A percentile compares a stretch with the other conserved stretches of the same genome.
Conservation (phyloP, 495 filamentous ascomycete species). For the Barbatosphaeria neglecta region DNA sequence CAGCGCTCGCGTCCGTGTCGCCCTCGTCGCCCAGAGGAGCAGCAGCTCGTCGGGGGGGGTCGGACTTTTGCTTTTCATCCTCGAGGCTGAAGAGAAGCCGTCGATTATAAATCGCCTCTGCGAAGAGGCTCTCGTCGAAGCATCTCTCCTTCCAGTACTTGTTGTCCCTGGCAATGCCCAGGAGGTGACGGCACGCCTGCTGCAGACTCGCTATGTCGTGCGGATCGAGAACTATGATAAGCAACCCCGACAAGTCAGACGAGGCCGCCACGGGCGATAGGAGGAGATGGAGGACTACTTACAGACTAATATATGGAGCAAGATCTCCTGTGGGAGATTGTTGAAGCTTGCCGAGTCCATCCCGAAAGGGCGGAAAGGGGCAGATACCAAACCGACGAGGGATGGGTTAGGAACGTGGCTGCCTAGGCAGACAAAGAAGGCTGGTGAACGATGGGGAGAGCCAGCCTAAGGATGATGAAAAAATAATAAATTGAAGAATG, state of each 20-base stretch:
- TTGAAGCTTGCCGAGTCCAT: constrained; percentile 18
- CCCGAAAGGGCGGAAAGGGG: neutral
- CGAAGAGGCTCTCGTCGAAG: constrained; percentile 52
- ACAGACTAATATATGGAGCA: constrained; percentile 67
- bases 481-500: too few relatives aligned
- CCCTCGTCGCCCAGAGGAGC: constrained; percentile 24
- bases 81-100: constrained; percentile 21
- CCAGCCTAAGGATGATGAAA: too few relatives aligned
- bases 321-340: constrained; percentile 62
- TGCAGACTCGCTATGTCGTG: constrained; percentile 59
- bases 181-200: constrained; percentile 54
- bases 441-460: neutral
- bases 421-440: too few relatives aligned
- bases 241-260: neutral
- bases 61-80: neutral
- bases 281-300: constrained; percentile 19
- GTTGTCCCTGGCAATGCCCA: constrained; percentile 61
- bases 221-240: constrained; percentile 51
- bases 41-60: constrained; percentile 14
- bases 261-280: neutral
- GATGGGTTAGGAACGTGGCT: too few relatives aligned
- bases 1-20: constrained; percentile 9
- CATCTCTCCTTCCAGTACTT: constrained; percentile 65
- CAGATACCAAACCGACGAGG: too few relatives aligned
- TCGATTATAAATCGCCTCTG: constrained; percentile 36